phyloP scores from a whole-genome alignment of 176 grass and related monocot genomes.

The Musa acuminata region DNA sequence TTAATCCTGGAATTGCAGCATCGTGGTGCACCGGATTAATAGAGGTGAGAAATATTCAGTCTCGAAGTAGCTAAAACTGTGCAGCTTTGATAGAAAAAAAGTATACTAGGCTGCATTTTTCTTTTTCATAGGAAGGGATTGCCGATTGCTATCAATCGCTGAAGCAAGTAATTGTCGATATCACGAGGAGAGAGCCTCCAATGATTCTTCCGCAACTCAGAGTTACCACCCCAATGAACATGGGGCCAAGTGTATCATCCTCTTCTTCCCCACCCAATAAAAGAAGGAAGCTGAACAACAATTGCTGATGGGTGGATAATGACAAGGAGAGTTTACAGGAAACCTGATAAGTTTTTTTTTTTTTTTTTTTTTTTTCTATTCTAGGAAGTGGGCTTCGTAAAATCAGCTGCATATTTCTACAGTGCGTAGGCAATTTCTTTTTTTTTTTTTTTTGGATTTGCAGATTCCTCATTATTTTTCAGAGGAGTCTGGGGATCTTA shows the following conservation, averaged over 20 bases:
- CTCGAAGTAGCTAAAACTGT: background rate
- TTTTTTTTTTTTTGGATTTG: constrained; percentile 28
- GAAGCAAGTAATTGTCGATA: constrained; percentile 40
- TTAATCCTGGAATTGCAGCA: constrained; percentile 41
- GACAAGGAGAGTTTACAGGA: background rate
- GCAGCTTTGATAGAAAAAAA: too few relatives aligned
- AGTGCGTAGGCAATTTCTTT: background rate
- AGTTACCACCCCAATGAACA: background rate
- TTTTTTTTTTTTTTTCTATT: too few relatives aligned
- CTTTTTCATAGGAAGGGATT: constrained; percentile 53
- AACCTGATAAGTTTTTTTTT: constrained; percentile 1
- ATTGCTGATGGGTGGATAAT: constrained; percentile 6
- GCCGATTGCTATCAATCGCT: constrained; percentile 59
- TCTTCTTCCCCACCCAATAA: constrained; percentile 40
- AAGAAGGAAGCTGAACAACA: constrained; percentile 46
- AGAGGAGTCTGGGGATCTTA: constrained; percentile 17
- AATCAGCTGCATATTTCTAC: background rate
- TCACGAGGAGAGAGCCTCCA: constrained; percentile 22
- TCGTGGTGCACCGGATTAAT: constrained; percentile 78
- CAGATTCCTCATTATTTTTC: constrained; percentile 56
- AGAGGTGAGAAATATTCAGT: constrained; percentile 34
- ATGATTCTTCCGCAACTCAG: background rate
- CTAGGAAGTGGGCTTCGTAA: constrained; percentile 11
- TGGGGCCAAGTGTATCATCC: constrained; percentile 30
- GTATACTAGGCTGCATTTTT: background rate